Base-by-base conservation (phyloP, 768 basidiomycete genomes). In the Agrocybe praecox region DNA sequence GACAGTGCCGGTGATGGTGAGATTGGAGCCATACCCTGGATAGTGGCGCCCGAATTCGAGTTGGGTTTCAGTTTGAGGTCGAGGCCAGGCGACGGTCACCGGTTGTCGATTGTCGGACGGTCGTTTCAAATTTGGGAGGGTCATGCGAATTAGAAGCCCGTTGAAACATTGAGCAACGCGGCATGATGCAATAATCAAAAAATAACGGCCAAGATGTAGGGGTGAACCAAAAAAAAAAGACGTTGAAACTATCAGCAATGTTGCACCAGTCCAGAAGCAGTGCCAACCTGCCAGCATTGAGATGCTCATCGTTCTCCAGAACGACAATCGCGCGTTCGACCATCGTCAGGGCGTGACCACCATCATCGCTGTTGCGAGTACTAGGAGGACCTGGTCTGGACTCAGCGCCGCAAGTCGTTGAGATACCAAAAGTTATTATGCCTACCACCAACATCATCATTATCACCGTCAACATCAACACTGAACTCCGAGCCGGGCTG, bases 11-110 rank as follows among this genome's bases (percentile, higher is more conserved):
- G 82, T 76, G 2, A 87, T 60, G 0, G 89, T 92, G 46, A 94
- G 73, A 67, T 93, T 94, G 1, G 92, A 90, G 4, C 92, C 91
- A 58, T 80, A 84, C 1, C 91, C 90, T 87, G 17, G 3, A 22
- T 36, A 15, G 15, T 22, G n/a, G 8, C 22, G 47, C 18, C 36
- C 36, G 24, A 24, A 52, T n/a, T 12, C 34, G 36, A 2, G 23
- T 52, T 43, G 7, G 33, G 8, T 8, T 34, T 34, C 33, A n/a
- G n/a, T n/a, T n/a, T n/a, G n/a, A n/a, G n/a, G n/a, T n/a, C n/a
- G n/a, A n/a, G n/a, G n/a, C n/a, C n/a, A n/a, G n/a, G n/a, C n/a
- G n/a, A n/a, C n/a, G n/a, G n/a, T n/a, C n/a, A n/a, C n/a, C n/a
- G n/a, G n/a, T n/a, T n/a, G n/a, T n/a, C n/a, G n/a, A n/a, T n/a